phyloP scores from a whole-genome alignment of 2,329 filamentous ascomycete species.

The Gaeumannomyces tritici region DNA sequence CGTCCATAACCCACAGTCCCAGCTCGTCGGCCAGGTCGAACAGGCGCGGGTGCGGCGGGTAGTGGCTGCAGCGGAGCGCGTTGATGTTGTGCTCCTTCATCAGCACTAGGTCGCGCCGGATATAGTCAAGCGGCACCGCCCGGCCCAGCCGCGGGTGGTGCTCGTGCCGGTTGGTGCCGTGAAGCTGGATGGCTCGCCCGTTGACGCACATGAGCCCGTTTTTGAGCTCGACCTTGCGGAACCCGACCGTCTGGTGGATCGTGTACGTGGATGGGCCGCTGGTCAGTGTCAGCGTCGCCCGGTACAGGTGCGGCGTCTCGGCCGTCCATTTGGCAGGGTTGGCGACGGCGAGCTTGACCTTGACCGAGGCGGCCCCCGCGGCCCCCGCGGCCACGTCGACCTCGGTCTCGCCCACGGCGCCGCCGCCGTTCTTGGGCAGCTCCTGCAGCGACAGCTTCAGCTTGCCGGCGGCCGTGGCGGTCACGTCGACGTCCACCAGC shows the following conservation, averaged over 20 bases:
- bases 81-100: slow-evolving; percentile 69
- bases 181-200: slow-evolving; percentile 48
- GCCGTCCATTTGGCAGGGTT: slow-evolving; percentile 60
- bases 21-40: slow-evolving; percentile 55
- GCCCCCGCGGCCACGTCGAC: slow-evolving; percentile 15
- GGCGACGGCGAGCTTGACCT: slow-evolving; percentile 33
- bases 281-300: slow-evolving; percentile 33
- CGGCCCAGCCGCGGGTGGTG: slow-evolving; percentile 57
- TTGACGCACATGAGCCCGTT: slow-evolving; percentile 54
- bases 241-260: slow-evolving; percentile 47
- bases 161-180: slow-evolving; percentile 61
- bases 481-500: slow-evolving; percentile 34
- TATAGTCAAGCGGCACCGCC: slow-evolving; percentile 51
- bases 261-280: slow-evolving; percentile 19
- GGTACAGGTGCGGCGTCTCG: slow-evolving; percentile 54
- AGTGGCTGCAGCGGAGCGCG: slow-evolving; percentile 58
- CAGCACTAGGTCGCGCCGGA: slow-evolving; percentile 49
- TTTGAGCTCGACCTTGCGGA: slow-evolving; percentile 53
- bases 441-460: slow-evolving; percentile 35
- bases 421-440: slow-evolving; percentile 9
- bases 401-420: slow-evolving; percentile 15
- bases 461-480: slow-evolving; percentile 20
- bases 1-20: slow-evolving; percentile 51
- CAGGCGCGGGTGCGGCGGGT: slow-evolving; percentile 50
- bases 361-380: slow-evolving; percentile 21